Conservation (phyloP, 768 basidiomycete genomes). For the Rhizopogon salebrosus region DNA sequence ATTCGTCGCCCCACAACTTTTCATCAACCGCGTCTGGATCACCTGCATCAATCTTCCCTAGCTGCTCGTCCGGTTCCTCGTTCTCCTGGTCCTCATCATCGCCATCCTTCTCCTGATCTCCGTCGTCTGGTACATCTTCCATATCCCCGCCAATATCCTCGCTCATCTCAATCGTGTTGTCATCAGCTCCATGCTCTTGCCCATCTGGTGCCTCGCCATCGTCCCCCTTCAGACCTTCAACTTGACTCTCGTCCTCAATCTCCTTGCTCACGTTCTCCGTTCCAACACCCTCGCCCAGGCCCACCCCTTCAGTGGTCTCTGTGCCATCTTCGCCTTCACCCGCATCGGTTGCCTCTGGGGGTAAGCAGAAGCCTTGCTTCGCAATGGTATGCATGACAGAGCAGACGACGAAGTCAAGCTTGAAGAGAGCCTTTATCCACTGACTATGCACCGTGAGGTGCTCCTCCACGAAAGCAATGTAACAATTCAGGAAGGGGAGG, state of each 20-base stretch:
- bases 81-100: slow-evolving; percentile 50
- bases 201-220: slow-evolving; percentile 32
- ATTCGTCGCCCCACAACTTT: slow-evolving; percentile 93
- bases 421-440: slow-evolving; percentile 79
- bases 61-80: slow-evolving; percentile 72
- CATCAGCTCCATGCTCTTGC: slow-evolving; percentile 43
- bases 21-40: slow-evolving; percentile 89
- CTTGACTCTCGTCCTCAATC: slow-evolving; percentile 93
- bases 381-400: slow-evolving; percentile 70
- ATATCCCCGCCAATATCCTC: slow-evolving; percentile 85
- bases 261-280: slow-evolving; percentile 87
- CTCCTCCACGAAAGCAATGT: slow-evolving; percentile 49
- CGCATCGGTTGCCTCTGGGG: slow-evolving; percentile 63
- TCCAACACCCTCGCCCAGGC: slow-evolving; percentile 85
- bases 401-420: slow-evolving; percentile 74
- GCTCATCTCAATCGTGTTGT: slow-evolving; percentile 86
- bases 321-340: slow-evolving; percentile 43
- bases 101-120: slow-evolving; percentile 39
- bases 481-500: slow-evolving; percentile 73
- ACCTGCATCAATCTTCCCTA: slow-evolving; percentile 75
- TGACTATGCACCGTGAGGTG: slow-evolving; percentile 52
- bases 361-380: slow-evolving; percentile 89
- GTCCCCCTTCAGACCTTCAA: slow-evolving; percentile 85
- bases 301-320: slow-evolving; percentile 60
- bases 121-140: slow-evolving; percentile 76